Conservation (phyloP, 345 rosid genomes). For the Populus tremula region DNA sequence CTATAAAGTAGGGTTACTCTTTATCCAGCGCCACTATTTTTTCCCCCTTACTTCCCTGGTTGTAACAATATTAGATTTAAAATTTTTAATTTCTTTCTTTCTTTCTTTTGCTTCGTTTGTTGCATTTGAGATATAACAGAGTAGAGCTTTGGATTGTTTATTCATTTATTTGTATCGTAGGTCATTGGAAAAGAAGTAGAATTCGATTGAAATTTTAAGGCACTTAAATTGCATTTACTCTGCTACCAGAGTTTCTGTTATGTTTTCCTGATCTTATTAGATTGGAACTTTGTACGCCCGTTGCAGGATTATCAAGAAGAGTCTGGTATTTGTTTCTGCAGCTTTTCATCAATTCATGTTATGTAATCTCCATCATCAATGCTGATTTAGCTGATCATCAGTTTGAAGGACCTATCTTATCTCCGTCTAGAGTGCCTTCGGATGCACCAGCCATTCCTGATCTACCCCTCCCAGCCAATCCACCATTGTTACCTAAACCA, state of each 20-base stretch:
- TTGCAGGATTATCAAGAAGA: conserved; percentile 47
- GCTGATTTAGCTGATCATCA: conserved; percentile 36
- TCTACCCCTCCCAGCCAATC: conserved; percentile 47
- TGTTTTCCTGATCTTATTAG: conserved; percentile 2
- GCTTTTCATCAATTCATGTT: conserved; percentile 38
- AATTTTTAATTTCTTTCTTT: neutral
- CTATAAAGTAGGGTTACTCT: neutral
- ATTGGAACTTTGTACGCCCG: conserved; percentile 6
- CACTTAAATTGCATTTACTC: neutral
- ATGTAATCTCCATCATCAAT: conserved; percentile 34
- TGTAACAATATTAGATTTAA: too few relatives aligned
- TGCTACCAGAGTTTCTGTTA: neutral
- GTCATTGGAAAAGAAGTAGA: neutral
- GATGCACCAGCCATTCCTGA: conserved; percentile 42
- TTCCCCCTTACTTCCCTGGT: too few relatives aligned
- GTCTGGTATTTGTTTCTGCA: conserved; percentile 30
- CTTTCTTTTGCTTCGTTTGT: too few relatives aligned
- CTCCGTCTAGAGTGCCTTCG: conserved; percentile 42
- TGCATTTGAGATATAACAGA: neutral
- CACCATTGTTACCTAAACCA: conserved; percentile 41
- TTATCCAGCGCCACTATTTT: neutral
- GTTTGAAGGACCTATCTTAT: conserved; percentile 29
- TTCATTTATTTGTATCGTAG: neutral
- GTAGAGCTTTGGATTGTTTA: neutral
- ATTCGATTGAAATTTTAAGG: neutral